Percentiles rank a stretch among this genome's conserved stretches.
Conservation (phyloP, 2,329 filamentous ascomycete species). For the Botrytis porri region DNA sequence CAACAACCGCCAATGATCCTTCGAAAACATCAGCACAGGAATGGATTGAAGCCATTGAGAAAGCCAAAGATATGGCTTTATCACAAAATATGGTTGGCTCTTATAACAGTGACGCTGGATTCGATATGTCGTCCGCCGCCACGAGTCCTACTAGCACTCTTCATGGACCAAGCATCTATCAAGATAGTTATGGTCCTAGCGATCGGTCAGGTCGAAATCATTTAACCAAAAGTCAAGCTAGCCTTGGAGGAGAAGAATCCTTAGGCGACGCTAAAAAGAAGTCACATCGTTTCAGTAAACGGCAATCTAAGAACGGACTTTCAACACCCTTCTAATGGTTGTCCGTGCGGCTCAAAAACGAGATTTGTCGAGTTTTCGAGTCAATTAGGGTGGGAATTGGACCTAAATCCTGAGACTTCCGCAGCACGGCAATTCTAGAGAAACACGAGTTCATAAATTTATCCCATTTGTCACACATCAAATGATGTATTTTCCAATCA, state of each 20-base stretch:
- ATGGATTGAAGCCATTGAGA: conserved; percentile 87
- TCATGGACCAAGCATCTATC: conserved; percentile 54
- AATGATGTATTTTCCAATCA: conserved; percentile 18
- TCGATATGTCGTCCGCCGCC: conserved; percentile 67
- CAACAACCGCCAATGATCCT: conserved; percentile 55
- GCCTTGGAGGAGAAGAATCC: conserved; percentile 43
- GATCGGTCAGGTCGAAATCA: conserved; percentile 56
- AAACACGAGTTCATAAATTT: neutral
- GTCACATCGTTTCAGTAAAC: conserved; percentile 77
- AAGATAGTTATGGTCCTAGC: conserved; percentile 50
- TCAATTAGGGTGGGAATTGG: neutral
- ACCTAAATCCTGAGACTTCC: neutral
- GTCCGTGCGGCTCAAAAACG: neutral
- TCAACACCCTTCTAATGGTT: conserved; percentile 57
- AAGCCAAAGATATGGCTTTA: conserved; percentile 78
- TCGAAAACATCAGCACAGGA: conserved; percentile 74
- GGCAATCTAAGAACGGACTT: conserved; percentile 91
- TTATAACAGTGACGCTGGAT: conserved; percentile 65
- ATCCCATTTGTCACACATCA: conserved; percentile 20
- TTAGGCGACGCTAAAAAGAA: conserved; percentile 45
- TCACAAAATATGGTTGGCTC: conserved; percentile 66
- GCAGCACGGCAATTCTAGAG: neutral
- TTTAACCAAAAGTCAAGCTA: conserved; percentile 57
- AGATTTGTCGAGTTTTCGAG: neutral
- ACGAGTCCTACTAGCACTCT: conserved; percentile 74